Conservation (phyloP, 2,329 filamentous ascomycete species). For the Trichoderma sp. region DNA sequence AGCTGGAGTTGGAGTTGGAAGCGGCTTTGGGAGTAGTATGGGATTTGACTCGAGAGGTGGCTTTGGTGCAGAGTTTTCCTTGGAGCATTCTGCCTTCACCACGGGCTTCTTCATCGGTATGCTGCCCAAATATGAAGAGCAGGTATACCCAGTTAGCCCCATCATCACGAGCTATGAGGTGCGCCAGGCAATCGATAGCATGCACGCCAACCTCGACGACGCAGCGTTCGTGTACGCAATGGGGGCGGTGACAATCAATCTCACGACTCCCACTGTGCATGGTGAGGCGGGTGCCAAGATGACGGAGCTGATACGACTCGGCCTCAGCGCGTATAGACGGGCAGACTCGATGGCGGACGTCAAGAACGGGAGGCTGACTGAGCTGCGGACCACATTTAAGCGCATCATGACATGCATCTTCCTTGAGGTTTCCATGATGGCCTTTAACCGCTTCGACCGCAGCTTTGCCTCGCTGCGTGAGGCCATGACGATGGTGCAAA, state of each 20-base stretch:
- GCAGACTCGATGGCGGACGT: conserved; percentile 31
- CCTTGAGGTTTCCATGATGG: conserved; percentile 50
- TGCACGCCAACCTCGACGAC: conserved; percentile 35
- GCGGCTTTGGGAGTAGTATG: background rate
- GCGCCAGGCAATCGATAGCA: conserved; percentile 30
- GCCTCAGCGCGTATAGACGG: conserved; percentile 27
- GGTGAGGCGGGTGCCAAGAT: conserved; percentile 32
- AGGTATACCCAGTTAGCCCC: conserved; percentile 39
- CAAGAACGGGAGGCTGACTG: conserved; percentile 36
- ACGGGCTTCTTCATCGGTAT: conserved; percentile 35
- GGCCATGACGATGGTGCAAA: conserved; percentile 43
- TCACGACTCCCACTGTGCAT: conserved; percentile 31
- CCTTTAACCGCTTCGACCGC: conserved; percentile 44
- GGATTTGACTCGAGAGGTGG: background rate
- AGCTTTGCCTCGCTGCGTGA: conserved; percentile 49
- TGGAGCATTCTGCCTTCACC: conserved; percentile 22
- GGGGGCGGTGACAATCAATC: conserved; percentile 37
- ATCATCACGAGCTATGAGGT: conserved; percentile 34
- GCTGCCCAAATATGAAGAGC: conserved; percentile 34
- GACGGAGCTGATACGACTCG: conserved; percentile 28
- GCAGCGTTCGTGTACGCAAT: conserved; percentile 37
- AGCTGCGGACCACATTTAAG: conserved; percentile 40
- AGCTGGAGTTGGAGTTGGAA: background rate
- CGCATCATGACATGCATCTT: conserved; percentile 49
- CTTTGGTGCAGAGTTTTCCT: background rate